Conservation (phyloP, 306 rosid genomes). For the Arachis hypogaea region DNA sequence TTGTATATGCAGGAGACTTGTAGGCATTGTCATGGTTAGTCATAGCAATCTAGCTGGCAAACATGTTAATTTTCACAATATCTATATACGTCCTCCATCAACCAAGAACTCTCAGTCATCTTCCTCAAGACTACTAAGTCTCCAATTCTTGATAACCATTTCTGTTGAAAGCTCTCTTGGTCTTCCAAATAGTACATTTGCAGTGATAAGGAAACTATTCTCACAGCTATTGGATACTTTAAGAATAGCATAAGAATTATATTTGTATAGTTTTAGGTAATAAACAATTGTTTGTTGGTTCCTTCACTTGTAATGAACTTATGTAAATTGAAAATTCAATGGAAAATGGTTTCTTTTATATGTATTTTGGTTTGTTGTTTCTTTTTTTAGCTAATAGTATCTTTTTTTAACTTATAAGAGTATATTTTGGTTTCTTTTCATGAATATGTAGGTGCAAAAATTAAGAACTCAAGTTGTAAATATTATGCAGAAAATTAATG, state of each 20-base stretch:
- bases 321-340: too few relatives aligned
- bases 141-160: slow-evolving; percentile 70
- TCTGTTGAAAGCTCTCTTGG: slow-evolving; percentile 58
- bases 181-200: slow-evolving; percentile 18
- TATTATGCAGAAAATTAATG: too few relatives aligned
- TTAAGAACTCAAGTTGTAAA: too few relatives aligned
- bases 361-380: too few relatives aligned
- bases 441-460: too few relatives aligned
- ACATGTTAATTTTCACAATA: slow-evolving; percentile 29
- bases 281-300: too few relatives aligned
- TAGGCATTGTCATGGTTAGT: slow-evolving; percentile 33
- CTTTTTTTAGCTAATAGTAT: too few relatives aligned
- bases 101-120: slow-evolving; percentile 48
- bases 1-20: slow-evolving; percentile 67
- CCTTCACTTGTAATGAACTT: too few relatives aligned
- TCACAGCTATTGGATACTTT: slow-evolving; percentile 60
- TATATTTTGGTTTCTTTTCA: too few relatives aligned
- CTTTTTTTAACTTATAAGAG: too few relatives aligned
- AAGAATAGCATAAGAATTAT: slow-evolving; percentile 6
- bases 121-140: slow-evolving; percentile 67
- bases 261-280: too few relatives aligned
- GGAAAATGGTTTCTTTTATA: too few relatives aligned
- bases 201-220: slow-evolving; percentile 69
- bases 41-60: slow-evolving; percentile 66
- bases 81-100: slow-evolving; percentile 62